Percentiles rank a stretch among this genome's conserved stretches.
These are phyloP conservation scores for Dissoconium aciculare DNA, from an alignment of 2,329 filamentous ascomycete genomes.

Conservation along the genomic window DNA sequence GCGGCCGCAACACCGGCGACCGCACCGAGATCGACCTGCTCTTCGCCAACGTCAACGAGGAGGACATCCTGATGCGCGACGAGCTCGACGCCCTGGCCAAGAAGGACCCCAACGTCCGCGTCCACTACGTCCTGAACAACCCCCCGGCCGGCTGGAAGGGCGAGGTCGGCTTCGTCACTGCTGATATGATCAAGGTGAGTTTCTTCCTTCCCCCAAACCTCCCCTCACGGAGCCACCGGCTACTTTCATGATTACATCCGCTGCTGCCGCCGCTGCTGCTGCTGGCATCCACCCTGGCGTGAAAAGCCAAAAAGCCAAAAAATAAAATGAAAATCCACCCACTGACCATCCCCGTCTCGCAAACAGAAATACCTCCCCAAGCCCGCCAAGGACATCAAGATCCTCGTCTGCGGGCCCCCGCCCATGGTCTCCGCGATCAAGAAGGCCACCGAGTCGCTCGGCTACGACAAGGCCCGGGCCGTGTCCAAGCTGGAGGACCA, in stretches of 20 bases:
- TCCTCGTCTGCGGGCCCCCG: slow-evolving; percentile 85
- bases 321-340: too few relatives aligned
- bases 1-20: slow-evolving; percentile 36
- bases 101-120: slow-evolving; percentile 66
- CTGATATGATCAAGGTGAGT: slow-evolving; percentile 73
- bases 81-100: slow-evolving; percentile 68
- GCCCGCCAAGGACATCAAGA: slow-evolving; percentile 75
- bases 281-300: too few relatives aligned
- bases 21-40: slow-evolving; percentile 85
- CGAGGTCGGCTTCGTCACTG: slow-evolving; percentile 85
- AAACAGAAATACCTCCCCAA: slow-evolving; percentile 61
- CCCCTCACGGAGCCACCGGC: not conserved
- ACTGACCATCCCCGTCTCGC: too few relatives aligned
- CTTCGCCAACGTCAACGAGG: slow-evolving; percentile 86
- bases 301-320: too few relatives aligned
- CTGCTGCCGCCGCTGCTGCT: too few relatives aligned
- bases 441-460: slow-evolving; percentile 79
- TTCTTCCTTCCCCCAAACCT: too few relatives aligned
- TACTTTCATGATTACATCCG: not conserved
- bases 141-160: slow-evolving; percentile 83
- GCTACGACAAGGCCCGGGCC: slow-evolving; percentile 80
- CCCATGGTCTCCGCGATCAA: slow-evolving; percentile 96
- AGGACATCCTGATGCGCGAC: slow-evolving; percentile 87
- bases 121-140: slow-evolving; percentile 95
- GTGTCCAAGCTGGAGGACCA: slow-evolving; percentile 98